phyloP scores from a whole-genome alignment of 1,139 yeast species.

The Hansenula sp. region DNA sequence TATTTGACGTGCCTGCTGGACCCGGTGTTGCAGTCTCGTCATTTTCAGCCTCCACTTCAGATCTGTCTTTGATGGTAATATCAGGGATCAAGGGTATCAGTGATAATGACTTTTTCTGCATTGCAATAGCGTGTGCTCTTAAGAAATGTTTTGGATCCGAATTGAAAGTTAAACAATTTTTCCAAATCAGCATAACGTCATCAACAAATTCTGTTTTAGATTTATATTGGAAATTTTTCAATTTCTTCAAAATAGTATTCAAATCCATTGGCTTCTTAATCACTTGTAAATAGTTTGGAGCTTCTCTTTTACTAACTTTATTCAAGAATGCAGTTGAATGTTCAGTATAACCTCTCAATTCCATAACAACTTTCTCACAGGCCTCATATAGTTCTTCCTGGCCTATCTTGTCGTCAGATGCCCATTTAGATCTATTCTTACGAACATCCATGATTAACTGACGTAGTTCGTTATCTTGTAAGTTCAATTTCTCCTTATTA shows the following conservation, averaged over 20 bases:
- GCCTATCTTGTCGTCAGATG: slow-evolving; percentile 87
- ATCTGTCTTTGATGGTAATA: slow-evolving; percentile 71
- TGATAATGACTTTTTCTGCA: slow-evolving; percentile 83
- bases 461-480: slow-evolving; percentile 84
- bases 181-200: slow-evolving; percentile 93
- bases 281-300: slow-evolving; percentile 89
- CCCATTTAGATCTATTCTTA: slow-evolving; percentile 96
- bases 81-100: slow-evolving; percentile 86
- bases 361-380: slow-evolving; percentile 90
- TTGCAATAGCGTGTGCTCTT: slow-evolving; percentile 89
- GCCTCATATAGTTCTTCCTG: slow-evolving; percentile 98
- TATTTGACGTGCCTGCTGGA: slow-evolving; percentile 20
- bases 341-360: slow-evolving; percentile 87
- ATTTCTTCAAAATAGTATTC: slow-evolving; percentile 87
- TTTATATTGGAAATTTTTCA: slow-evolving; percentile 74
- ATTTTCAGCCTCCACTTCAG: slow-evolving; percentile 84
- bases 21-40: slow-evolving; percentile 35
- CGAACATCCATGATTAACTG: slow-evolving; percentile 88
- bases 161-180: slow-evolving; percentile 87
- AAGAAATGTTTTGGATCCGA: slow-evolving; percentile 93
- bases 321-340: slow-evolving; percentile 95
- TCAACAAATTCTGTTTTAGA: slow-evolving; percentile 88
- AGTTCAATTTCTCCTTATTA: slow-evolving; percentile 65
- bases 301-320: slow-evolving; percentile 93
- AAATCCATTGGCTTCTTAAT: slow-evolving; percentile 96